Conservation (phyloP, 441 rosid species). For the Brassica balearica region DNA sequence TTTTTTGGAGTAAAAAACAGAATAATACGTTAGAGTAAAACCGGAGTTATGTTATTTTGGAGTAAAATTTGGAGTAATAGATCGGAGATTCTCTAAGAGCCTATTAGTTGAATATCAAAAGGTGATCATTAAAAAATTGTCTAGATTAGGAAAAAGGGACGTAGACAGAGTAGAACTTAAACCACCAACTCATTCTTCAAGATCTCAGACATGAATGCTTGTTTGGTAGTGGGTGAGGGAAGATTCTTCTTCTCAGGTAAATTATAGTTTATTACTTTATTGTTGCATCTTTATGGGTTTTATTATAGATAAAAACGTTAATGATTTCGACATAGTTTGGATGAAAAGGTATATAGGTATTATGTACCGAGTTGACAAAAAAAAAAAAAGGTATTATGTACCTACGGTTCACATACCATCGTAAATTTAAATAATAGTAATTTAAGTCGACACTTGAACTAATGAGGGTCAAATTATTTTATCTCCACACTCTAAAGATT, state of each 20-base stretch:
- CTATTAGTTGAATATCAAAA: slow-evolving; percentile 18
- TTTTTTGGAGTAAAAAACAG: no score
- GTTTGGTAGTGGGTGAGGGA: slow-evolving; percentile 42
- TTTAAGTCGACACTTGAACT: background rate
- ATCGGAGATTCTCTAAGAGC: background rate
- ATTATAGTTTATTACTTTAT: slow-evolving; percentile 31
- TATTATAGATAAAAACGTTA: slow-evolving; percentile 34
- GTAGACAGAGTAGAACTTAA: slow-evolving; percentile 30
- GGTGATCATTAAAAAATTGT: background rate
- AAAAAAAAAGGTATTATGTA: slow-evolving; percentile 27
- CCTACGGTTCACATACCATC: slow-evolving; percentile 24
- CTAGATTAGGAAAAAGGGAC: slow-evolving; percentile 20
- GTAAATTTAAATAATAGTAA: slow-evolving; percentile 25
- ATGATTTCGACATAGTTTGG: slow-evolving; percentile 55
- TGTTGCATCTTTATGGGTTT: slow-evolving; percentile 37
- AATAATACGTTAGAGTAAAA: no score
- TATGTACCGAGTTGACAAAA: no score
- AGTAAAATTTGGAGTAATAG: no score
- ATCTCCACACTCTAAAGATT: slow-evolving; percentile 24
- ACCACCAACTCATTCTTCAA: slow-evolving; percentile 52
- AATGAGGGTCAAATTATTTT: background rate
- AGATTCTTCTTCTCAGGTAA: slow-evolving; percentile 34
- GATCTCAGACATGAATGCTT: slow-evolving; percentile 58
- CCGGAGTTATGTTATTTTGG: no score
- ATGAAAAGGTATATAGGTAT: slow-evolving; percentile 21